Base-by-base conservation (phyloP, 371 early-diverging fungal genomes). In the Mortierella sp. region DNA sequence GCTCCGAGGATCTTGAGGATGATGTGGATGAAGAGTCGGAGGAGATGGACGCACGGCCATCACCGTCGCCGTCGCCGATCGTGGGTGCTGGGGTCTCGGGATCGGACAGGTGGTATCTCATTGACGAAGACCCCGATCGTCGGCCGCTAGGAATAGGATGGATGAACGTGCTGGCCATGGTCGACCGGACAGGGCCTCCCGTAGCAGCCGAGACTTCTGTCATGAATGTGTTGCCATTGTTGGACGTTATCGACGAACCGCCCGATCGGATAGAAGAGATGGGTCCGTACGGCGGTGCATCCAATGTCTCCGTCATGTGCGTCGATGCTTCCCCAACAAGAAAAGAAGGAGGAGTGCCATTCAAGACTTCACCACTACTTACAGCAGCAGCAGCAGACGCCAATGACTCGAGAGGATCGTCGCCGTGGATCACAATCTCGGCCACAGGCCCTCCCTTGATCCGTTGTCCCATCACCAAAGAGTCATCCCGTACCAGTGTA, bases 201-300 rank as follows among this genome's bases (percentile, higher is more conserved):
- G 75, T 75, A 11, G 68, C 61, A 14, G 69, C 75, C 11, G 69
- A 75, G 24, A 75, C 75, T 29, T 75, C 64, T 5, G 75, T 75
- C 69, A 75, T 75, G 26, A 75, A 68, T 1, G 75, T 75, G 39
- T 75, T 75, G 43, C 75, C 75, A 16, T 69, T 75, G 53, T 75
- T 69, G 40, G 75, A 75, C 26, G 63, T 63, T 0, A 75, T 48
- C 2, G 69, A 75, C 4, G 70, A 63, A 1, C 64, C 22, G 6
- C 19, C 65, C 22, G 75, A 75, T 16, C 64, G 63, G 52, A 50
- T 39, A 10, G 41, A 47, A 19, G 50, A 50, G 16, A 66, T 58
- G 2, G 58, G 58, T 9, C 34, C 58, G 24, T 55, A 66, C 45
- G 43, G 31, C 26, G 64, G 45, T 40, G 16, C 19, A 16, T 45